phyloP scores from a whole-genome alignment of 148 eudicot genomes.

The Agrostemma githago region DNA sequence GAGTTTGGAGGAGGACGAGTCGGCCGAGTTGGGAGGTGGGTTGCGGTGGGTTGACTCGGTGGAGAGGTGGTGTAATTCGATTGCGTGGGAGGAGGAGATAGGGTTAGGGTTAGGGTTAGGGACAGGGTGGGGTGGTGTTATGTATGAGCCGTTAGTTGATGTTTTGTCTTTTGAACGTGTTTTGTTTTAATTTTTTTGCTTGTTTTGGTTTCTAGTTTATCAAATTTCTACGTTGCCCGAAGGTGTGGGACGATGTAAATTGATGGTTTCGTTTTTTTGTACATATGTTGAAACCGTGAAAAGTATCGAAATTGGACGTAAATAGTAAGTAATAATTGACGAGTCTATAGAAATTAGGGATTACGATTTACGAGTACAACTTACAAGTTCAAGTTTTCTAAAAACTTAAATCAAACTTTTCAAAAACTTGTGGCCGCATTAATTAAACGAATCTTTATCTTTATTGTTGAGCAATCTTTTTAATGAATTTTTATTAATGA shows the following conservation, averaged over 20 bases:
- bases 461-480: too few relatives aligned
- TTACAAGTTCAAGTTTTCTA: too few relatives aligned
- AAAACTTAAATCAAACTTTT: too few relatives aligned
- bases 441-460: too few relatives aligned
- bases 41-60: slow-evolving; percentile 30
- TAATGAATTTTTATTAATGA: too few relatives aligned
- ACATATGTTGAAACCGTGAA: background rate
- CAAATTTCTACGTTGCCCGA: too few relatives aligned
- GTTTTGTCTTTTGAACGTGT: slow-evolving; percentile 3
- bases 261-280: background rate
- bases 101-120: background rate
- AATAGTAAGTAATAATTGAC: too few relatives aligned
- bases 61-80: slow-evolving; percentile 22
- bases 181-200: background rate
- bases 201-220: too few relatives aligned
- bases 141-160: slow-evolving; percentile 22
- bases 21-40: slow-evolving; percentile 30
- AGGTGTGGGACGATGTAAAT: background rate
- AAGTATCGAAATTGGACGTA: background rate
- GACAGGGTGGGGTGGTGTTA: background rate
- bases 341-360: too few relatives aligned
- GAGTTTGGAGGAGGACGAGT: slow-evolving; percentile 34
- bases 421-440: too few relatives aligned
- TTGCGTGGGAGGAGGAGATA: slow-evolving; percentile 24
- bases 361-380: too few relatives aligned